phyloP scores from a whole-genome alignment of 1,139 yeast genomes.

The Starmera stellimalicola region DNA sequence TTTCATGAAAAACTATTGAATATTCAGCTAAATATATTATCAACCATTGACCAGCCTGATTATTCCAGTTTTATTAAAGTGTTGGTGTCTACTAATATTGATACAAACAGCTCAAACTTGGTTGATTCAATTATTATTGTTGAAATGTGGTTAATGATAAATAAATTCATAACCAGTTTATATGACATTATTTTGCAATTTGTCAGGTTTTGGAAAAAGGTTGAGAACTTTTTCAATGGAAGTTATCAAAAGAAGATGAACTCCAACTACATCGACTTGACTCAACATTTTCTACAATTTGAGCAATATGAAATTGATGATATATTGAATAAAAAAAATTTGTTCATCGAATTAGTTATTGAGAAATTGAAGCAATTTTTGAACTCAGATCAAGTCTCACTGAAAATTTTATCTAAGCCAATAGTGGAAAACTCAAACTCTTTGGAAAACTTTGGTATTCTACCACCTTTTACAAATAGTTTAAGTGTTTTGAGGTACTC shows the following conservation, averaged over 20 bases:
- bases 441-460: constrained; percentile 35
- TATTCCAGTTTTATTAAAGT: constrained; percentile 15
- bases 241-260: constrained; percentile 28
- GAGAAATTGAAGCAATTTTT: constrained; percentile 28
- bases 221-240: constrained; percentile 36
- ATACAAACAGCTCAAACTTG: constrained; percentile 16
- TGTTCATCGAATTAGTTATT: constrained; percentile 24
- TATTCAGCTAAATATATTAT: constrained; percentile 22
- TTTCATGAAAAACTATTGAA: constrained; percentile 26
- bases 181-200: constrained; percentile 23
- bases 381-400: constrained; percentile 24
- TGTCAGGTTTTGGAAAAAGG: constrained; percentile 36
- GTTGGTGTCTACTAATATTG: constrained; percentile 1
- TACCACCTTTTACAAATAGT: constrained; percentile 55
- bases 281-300: constrained; percentile 22
- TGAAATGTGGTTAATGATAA: constrained; percentile 45
- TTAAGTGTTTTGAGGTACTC: constrained; percentile 43
- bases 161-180: constrained; percentile 36
- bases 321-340: constrained; percentile 28
- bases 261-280: constrained; percentile 18
- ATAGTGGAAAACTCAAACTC: constrained; percentile 8
- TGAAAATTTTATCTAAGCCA: constrained; percentile 6
- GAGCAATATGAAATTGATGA: constrained; percentile 28
- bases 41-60: constrained; percentile 20
- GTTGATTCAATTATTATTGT: constrained; percentile 38